Evolutionary conservation across 805 yeast species (phyloP).

Genomic region (Cyberlindnera lachancei): DNA sequence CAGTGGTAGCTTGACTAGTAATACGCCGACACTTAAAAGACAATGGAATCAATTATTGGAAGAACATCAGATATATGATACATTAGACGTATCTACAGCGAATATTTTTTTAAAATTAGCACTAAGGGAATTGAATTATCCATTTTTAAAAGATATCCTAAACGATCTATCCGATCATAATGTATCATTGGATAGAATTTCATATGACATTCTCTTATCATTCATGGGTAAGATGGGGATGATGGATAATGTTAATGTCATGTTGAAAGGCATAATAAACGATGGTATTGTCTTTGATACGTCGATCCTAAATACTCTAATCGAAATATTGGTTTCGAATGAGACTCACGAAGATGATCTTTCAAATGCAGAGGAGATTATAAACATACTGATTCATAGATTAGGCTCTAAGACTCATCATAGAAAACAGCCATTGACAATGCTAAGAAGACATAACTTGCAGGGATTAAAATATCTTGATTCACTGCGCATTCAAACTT

Average conservation of each 20-base stretch:
- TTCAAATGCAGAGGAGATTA: slow-evolving; percentile 6
- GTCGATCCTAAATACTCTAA: slow-evolving; percentile 4
- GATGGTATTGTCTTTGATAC: slow-evolving; percentile 10
- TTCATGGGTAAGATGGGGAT: slow-evolving; percentile 7
- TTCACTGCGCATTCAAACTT: slow-evolving; percentile 3
- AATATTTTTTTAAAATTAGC: slow-evolving; percentile 25
- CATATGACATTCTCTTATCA: slow-evolving; percentile 19
- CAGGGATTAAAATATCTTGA: slow-evolving; percentile 8
- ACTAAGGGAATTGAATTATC: slow-evolving; percentile 7
- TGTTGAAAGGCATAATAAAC: slow-evolving; percentile 2
- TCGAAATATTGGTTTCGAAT: slow-evolving; percentile 4
- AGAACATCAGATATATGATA: background rate
- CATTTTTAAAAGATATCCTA: slow-evolving; percentile 11
- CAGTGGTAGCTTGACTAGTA: too few species aligned
- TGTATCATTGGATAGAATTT: slow-evolving; percentile 24
- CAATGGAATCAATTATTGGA: slow-evolving; percentile 2
- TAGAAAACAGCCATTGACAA: background rate
- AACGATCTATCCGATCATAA: slow-evolving; percentile 12
- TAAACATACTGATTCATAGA: background rate
- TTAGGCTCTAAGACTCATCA: background rate
- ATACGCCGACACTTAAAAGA: slow-evolving; percentile 4
- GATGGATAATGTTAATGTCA: background rate
- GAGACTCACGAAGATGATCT: slow-evolving; percentile 4
- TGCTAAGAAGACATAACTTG: slow-evolving; percentile 7
- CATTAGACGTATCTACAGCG: slow-evolving; percentile 13